Conservation (phyloP, 2,329 filamentous ascomycete genomes). For the Apiospora marii region DNA sequence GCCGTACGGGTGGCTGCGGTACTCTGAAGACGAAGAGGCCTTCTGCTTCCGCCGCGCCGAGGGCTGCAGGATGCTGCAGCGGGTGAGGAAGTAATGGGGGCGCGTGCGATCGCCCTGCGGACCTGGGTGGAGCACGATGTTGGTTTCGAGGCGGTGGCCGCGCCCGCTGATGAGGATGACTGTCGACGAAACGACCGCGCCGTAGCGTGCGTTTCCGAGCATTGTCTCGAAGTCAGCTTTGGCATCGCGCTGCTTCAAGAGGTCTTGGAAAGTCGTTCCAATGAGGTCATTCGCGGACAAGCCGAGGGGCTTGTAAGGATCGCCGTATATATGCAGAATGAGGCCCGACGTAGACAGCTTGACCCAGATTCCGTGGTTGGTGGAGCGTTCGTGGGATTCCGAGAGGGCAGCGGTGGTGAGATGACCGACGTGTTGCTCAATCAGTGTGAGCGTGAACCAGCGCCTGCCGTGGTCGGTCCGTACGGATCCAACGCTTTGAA, state of each 20-base stretch:
- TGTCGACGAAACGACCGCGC: background rate
- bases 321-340: constrained; percentile 21
- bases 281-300: background rate
- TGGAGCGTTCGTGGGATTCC: background rate
- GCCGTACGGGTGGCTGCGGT: background rate
- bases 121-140: background rate
- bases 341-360: constrained; percentile 22
- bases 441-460: constrained; percentile 3
- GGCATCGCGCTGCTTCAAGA: background rate
- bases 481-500: constrained; percentile 14
- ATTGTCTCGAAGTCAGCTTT: background rate
- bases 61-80: constrained; percentile 15
- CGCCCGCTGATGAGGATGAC: background rate
- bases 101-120: background rate
- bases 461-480: background rate
- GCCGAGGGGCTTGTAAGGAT: background rate
- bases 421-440: background rate
- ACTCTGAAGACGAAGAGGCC: background rate
- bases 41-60: background rate
- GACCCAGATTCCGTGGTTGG: constrained; percentile 22
- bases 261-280: constrained; percentile 7
- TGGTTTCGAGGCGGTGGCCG: constrained; percentile 7
- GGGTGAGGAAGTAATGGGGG: constrained; percentile 8
- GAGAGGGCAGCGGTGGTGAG: background rate
- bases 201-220: background rate